Percentiles rank a stretch among this genome's conserved stretches.
Evolutionary conservation across 495 filamentous ascomycete species (phyloP).

Genomic region (Penicillium maclennaniae): DNA sequence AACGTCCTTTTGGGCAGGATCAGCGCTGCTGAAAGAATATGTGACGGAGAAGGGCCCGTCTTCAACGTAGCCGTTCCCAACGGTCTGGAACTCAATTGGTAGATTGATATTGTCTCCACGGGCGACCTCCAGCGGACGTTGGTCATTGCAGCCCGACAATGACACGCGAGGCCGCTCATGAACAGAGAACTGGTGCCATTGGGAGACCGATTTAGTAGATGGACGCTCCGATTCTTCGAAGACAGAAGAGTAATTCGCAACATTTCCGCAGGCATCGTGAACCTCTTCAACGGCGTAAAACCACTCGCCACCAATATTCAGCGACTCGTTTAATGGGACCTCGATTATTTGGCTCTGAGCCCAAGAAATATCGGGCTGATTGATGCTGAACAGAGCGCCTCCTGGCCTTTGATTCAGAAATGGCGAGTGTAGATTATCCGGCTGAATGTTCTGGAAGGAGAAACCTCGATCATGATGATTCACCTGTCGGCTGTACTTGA

Average conservation of each 20-base stretch:
- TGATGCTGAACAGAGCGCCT: conserved; percentile 49
- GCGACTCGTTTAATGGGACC: conserved; percentile 83
- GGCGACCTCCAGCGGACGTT: conserved; percentile 75
- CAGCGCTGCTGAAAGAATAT: conserved; percentile 58
- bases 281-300: conserved; percentile 88
- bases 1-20: conserved; percentile 54
- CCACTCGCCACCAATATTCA: conserved; percentile 75
- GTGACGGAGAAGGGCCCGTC: conserved; percentile 46
- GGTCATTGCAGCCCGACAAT: conserved; percentile 70
- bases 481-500: conserved; percentile 83
- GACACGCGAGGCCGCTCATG: conserved; percentile 76
- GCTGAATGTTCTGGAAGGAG: conserved; percentile 86
- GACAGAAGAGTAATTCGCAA: conserved; percentile 68
- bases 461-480: conserved; percentile 70
- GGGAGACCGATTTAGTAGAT: conserved; percentile 53
- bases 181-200: conserved; percentile 78
- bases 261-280: conserved; percentile 82
- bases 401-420: conserved; percentile 54
- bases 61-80: conserved; percentile 47
- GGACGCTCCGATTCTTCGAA: conserved; percentile 55
- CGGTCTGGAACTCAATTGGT: conserved; percentile 66
- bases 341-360: conserved; percentile 67
- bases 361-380: conserved; percentile 67
- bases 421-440: conserved; percentile 79
- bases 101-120: conserved; percentile 65